Evolutionary conservation across 257 asterid genomes (phyloP).

Genomic region (Penstemon davidsonii): DNA sequence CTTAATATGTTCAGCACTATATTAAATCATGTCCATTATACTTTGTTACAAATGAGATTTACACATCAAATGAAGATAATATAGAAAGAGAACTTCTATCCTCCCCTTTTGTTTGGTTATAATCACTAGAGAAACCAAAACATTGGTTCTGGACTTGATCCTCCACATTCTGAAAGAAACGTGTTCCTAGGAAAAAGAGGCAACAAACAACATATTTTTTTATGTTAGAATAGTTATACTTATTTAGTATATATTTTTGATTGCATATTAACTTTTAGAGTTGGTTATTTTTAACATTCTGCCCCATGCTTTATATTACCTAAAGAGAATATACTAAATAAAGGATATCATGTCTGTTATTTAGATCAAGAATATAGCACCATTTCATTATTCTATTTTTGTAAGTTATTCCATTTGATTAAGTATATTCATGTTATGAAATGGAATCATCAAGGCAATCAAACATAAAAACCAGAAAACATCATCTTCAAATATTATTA

Average conservation of each 20-base stretch:
- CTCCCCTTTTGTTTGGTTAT: constrained; percentile 15
- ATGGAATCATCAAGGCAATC: neutral
- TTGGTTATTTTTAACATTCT: too few species aligned
- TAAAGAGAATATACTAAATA: neutral
- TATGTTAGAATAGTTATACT: too few species aligned
- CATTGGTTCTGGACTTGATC: neutral
- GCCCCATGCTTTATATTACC: too few species aligned
- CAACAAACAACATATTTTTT: neutral
- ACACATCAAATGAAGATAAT: neutral
- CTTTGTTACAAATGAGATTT: neutral
- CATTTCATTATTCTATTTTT: neutral
- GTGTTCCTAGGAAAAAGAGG: neutral
- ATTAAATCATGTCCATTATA: neutral
- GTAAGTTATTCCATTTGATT: neutral
- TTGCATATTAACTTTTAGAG: too few species aligned
- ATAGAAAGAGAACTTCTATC: constrained; percentile 13
- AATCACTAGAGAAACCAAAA: constrained; percentile 11
- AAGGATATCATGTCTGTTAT: neutral
- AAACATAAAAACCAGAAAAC: neutral
- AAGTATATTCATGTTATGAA: neutral
- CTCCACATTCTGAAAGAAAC: constrained; percentile 13
- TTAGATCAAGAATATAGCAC: neutral
- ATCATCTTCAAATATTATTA: neutral
- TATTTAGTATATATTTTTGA: too few species aligned
- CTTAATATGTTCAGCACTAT: neutral